These are phyloP conservation scores for Agrocybe chaxingu DNA, from an alignment of 768 basidiomycete genomes.

Conservation along the genomic window DNA sequence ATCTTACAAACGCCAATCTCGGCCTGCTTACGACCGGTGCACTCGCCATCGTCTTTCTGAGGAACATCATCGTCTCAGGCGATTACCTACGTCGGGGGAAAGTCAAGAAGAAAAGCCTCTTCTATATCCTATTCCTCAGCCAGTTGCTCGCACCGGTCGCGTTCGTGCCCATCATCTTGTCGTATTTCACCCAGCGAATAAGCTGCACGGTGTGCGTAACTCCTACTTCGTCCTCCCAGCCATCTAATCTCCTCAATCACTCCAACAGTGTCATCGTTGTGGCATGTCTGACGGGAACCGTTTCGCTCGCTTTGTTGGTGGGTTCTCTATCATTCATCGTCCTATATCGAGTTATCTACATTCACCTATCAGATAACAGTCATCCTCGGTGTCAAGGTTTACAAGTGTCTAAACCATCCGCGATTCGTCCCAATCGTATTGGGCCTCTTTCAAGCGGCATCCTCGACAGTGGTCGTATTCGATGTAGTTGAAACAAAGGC, in stretches of 20 bases:
- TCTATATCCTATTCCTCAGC: constrained; percentile 53
- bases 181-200: constrained; percentile 38
- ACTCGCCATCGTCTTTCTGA: constrained; percentile 46
- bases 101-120: constrained; percentile 56
- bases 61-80: constrained; percentile 48
- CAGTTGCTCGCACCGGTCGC: constrained; percentile 49
- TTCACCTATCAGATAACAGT: constrained; percentile 46
- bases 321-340: neutral
- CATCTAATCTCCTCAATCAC: constrained; percentile 3
- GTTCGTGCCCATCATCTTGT: constrained; percentile 40
- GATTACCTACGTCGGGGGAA: constrained; percentile 52
- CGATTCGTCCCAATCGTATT: constrained; percentile 46
- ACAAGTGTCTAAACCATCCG: constrained; percentile 61
- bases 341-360: neutral
- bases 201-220: constrained; percentile 46
- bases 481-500: constrained; percentile 37
- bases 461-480: constrained; percentile 36
- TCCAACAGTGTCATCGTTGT: constrained; percentile 32
- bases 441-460: constrained; percentile 37
- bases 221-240: neutral
- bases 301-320: constrained; percentile 41
- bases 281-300: constrained; percentile 30
- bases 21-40: constrained; percentile 46
- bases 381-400: constrained; percentile 64
- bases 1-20: constrained; percentile 36